These are phyloP conservation scores for Plasmodiophora brassicae DNA, from an alignment of 208 protist genomes.

Conservation along the genomic window DNA sequence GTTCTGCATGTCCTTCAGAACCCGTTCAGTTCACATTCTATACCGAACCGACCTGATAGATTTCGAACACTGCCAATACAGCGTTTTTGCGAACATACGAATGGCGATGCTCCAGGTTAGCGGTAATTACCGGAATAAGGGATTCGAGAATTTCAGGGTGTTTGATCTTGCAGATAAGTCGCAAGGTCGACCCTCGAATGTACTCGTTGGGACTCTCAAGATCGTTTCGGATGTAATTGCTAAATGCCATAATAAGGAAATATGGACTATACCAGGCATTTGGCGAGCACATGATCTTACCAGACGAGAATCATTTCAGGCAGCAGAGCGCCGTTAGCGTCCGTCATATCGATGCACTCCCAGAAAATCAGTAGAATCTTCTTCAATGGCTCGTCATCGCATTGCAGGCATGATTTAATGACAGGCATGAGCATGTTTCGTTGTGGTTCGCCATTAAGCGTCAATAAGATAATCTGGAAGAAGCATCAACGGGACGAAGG, in stretches of 20 bases:
- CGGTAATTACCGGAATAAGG: conserved; percentile 82
- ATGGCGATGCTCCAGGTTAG: conserved; percentile 84
- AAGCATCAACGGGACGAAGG: not conserved
- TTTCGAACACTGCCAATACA: conserved; percentile 85
- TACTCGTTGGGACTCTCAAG: conserved; percentile 96
- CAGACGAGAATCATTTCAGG: conserved; percentile 96
- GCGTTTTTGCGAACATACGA: conserved; percentile 94
- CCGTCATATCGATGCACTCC: conserved; percentile 91
- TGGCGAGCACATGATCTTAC: conserved; percentile 43
- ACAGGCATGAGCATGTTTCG: conserved; percentile 92
- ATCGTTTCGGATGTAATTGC: conserved; percentile 86
- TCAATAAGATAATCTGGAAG: conserved; percentile 78
- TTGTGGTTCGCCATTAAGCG: conserved; percentile 88
- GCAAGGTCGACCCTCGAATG: conserved; percentile 87
- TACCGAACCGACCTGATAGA: conserved; percentile 65
- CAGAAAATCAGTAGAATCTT: conserved; percentile 95
- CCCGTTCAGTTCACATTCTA: not conserved
- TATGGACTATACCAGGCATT: not conserved
- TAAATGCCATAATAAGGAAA: conserved; percentile 40
- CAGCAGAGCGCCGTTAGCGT: conserved; percentile 85
- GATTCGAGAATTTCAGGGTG: conserved; percentile 91
- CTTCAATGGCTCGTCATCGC: conserved; percentile 83
- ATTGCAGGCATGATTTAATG: conserved; percentile 88
- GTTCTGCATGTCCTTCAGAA: conserved; percentile 42
- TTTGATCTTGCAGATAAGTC: conserved; percentile 93